Evolutionary conservation across 805 yeast genomes (phyloP).

Genomic region (Soucietia sequanensis): DNA sequence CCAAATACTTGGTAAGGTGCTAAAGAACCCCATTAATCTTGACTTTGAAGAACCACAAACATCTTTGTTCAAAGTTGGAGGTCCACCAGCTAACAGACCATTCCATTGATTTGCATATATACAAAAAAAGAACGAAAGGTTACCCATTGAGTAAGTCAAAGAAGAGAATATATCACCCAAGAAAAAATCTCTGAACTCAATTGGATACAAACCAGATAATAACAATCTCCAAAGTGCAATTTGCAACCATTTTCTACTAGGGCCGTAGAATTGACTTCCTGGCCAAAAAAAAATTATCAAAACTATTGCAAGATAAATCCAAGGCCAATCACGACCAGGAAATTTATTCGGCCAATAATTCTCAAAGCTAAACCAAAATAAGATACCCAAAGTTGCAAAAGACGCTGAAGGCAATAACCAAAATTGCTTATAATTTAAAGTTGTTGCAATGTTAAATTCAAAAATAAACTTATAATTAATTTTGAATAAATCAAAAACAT

Average conservation of each 20-base stretch:
- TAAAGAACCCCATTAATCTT: conserved; percentile 74
- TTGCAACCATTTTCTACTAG: conserved; percentile 78
- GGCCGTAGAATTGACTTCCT: conserved; percentile 49
- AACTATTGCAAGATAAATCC: conserved; percentile 63
- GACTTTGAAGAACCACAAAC: conserved; percentile 79
- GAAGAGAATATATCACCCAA: conserved; percentile 90
- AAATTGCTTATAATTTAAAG: conserved; percentile 64
- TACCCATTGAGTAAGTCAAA: conserved; percentile 83
- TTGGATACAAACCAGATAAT: conserved; percentile 87
- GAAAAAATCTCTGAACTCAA: conserved; percentile 92
- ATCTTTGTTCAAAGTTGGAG: conserved; percentile 33
- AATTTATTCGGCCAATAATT: conserved; percentile 60
- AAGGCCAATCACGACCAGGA: conserved; percentile 76
- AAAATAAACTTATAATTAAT: conserved; percentile 91
- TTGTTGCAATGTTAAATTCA: conserved; percentile 73
- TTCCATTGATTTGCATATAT: conserved; percentile 73
- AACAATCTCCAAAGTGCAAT: conserved; percentile 68
- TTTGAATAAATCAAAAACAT: conserved; percentile 69
- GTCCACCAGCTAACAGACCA: conserved; percentile 43
- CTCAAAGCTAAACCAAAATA: conserved; percentile 74
- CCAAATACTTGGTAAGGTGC: conserved; percentile 85
- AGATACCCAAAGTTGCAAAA: conserved; percentile 54
- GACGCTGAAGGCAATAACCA: conserved; percentile 61
- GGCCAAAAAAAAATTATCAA: conserved; percentile 59
- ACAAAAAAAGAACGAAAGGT: conserved; percentile 82